Evolutionary conservation across 208 protist species (phyloP), one percentile per base, ranked within the genome.

Genomic region (Trypanosoma congolense): DNA sequence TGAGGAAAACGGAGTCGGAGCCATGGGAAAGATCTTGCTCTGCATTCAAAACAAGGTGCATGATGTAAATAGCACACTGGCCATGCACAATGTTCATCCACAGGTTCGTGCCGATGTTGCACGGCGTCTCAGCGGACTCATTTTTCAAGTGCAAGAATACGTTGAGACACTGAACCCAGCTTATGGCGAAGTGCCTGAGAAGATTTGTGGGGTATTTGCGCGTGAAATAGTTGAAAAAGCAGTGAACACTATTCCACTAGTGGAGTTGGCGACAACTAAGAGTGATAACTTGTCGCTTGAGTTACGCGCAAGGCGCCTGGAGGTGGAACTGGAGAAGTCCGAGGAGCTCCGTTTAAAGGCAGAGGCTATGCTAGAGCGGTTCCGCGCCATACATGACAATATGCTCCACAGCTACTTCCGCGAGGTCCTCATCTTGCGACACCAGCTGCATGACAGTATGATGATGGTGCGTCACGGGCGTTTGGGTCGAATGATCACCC

Each of bases 401-500:
- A 87, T 90, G 87, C 61, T 93, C 45, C 78, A 81, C 51, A 77
- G 61, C 49, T 93, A 93, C 61, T 93, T 93, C 52, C 63, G 71
- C 10, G 83, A 93, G 53, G 87, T 91, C 2, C 66, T 88, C 3
- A 58, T 87, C 25, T 67, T 93, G 36, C 77, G 87, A 9, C 67
- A 70, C 56, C 76, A 66, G 46, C n/a, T 75, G 24, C 58, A 56
- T 0, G 65, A 65, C 0, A 22, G 43, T n/a, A 1, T 54, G 44
- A 24, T 12, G 14, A 31, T 45, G 44, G 12, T 21, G 38, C 62
- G 46, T 1, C 24, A 4, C 10, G 14, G 36, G 38, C 43, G 42
- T 6, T 25, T 5, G 42, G 21, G 21, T 5, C 42, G 18, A 9
- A n/a, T 46, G 18, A 25, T 24, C 42, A 46, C 42, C 8, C 12